Evolutionary conservation across 129 eudicot species (phyloP), one percentile per base, ranked within the genome.

Genomic region (Heracleum sosnowskyi): DNA sequence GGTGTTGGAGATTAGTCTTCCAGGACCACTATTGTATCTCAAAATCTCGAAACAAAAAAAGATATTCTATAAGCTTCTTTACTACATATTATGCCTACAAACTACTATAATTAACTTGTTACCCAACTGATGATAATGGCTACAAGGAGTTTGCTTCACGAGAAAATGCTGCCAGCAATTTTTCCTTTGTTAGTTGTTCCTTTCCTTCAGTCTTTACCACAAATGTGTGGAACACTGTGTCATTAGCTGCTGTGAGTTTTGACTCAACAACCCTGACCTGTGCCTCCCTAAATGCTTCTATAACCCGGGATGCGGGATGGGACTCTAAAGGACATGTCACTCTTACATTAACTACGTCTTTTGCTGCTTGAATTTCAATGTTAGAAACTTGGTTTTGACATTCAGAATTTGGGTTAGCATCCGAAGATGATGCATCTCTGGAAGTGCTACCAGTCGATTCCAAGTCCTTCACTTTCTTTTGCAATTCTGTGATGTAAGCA

Each of bases 401-500:
- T 8, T 80, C 88, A 7, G 77, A 29, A 20, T 37, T 70, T 20
- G 46, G 75, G 45, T 70, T 70, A 2, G 75, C 45, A 24, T 37
- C 75, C 16, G 75, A 70, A 20, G 47, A 70, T 37, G 75, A 70
- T 22, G 47, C 49, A 35, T 35, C 75, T 39, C 47, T 70, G 11
- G 75, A 80, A 26, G 77, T 71, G 77, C 77, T 82, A n/a, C 85
- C 82, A 15, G 73, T 26, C 1, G 86, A 60, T 81, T 93, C 98
- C 89, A 93, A 69, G 77, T 88, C 96, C 81, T 84, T 91, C 8
- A 93, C 81, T 83, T 91, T 93, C 78, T 88, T 93, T 75, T 93
- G 97, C 16, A 93, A 89, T 79, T 93, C 97, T 7, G 97, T 91
- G 37, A 93, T 91, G 84, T 93, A 89, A 71, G 97, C 91, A 51